Conservation (phyloP, 805 yeast genomes). For the Barnettozyma vustinii region DNA sequence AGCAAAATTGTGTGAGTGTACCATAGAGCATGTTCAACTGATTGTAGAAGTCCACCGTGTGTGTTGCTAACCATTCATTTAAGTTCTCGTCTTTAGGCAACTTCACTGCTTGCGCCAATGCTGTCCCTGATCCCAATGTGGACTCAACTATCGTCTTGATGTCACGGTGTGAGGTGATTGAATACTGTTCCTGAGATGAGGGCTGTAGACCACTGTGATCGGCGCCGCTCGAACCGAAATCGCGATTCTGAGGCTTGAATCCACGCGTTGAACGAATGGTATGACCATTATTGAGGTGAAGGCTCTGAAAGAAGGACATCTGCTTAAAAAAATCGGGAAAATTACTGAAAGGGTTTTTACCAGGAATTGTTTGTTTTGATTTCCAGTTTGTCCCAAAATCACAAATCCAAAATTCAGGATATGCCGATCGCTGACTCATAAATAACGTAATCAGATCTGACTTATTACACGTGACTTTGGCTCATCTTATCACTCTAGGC, state of each 20-base stretch:
- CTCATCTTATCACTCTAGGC: background rate
- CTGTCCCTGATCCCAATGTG: constrained; percentile 89
- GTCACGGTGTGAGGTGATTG: constrained; percentile 55
- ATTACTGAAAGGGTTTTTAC: background rate
- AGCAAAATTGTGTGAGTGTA: constrained; percentile 92
- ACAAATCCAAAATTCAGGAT: background rate
- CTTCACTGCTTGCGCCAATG: constrained; percentile 86
- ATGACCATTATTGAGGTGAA: constrained; percentile 40
- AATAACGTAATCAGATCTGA: background rate
- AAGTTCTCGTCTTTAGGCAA: constrained; percentile 88
- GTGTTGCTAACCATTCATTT: constrained; percentile 95
- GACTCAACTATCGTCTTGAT: constrained; percentile 89
- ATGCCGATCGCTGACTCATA: too few species aligned
- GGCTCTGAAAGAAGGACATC: constrained; percentile 29
- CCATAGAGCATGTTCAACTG: constrained; percentile 96
- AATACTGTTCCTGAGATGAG: background rate
- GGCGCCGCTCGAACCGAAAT: background rate
- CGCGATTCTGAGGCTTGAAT: constrained; percentile 26
- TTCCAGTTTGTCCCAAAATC: background rate
- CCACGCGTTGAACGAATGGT: constrained; percentile 43
- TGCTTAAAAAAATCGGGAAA: background rate
- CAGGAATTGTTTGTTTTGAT: background rate
- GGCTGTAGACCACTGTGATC: constrained; percentile 1
- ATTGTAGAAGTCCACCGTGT: constrained; percentile 94
- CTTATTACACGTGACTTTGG: constrained; percentile 7